Evolutionary conservation across 768 basidiomycete species (phyloP).

Genomic region (Collybiopsis confluens): DNA sequence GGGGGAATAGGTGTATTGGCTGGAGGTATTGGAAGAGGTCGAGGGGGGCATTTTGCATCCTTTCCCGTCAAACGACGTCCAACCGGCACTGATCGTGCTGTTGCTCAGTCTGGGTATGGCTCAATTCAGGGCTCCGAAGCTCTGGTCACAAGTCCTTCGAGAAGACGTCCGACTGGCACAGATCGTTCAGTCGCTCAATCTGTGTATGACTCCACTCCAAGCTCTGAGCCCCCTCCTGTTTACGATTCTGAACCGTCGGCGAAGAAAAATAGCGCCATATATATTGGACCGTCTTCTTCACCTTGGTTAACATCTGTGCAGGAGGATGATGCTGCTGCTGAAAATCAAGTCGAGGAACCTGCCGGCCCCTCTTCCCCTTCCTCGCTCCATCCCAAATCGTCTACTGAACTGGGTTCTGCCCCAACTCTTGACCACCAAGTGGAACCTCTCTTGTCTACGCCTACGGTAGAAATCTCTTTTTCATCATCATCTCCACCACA

Average conservation of each 20-base stretch:
- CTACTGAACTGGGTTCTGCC: not conserved
- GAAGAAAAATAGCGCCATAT: not conserved
- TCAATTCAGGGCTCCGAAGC: not conserved
- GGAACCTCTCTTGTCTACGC: too few species aligned
- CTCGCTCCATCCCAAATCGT: not conserved
- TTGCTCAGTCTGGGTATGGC: not conserved
- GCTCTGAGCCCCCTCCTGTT: too few species aligned
- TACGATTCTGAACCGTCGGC: too few species aligned
- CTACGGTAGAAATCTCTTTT: too few species aligned
- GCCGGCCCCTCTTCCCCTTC: too few species aligned
- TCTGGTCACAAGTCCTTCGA: not conserved
- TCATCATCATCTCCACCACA: too few species aligned
- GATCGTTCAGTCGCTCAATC: too few species aligned
- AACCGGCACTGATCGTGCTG: slow-evolving; percentile 19
- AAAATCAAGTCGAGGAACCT: too few species aligned
- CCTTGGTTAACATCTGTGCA: not conserved
- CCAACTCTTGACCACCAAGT: too few species aligned
- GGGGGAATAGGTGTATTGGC: not conserved
- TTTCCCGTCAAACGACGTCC: slow-evolving; percentile 50
- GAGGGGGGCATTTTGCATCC: slow-evolving; percentile 59
- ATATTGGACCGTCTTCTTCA: not conserved
- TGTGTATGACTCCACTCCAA: too few species aligned
- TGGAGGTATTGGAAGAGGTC: slow-evolving; percentile 26
- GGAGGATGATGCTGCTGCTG: not conserved
- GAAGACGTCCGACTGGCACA: too few species aligned